These are phyloP conservation scores for Amanita muscaria DNA, from an alignment of 768 basidiomycete genomes.

Conservation along the genomic window DNA sequence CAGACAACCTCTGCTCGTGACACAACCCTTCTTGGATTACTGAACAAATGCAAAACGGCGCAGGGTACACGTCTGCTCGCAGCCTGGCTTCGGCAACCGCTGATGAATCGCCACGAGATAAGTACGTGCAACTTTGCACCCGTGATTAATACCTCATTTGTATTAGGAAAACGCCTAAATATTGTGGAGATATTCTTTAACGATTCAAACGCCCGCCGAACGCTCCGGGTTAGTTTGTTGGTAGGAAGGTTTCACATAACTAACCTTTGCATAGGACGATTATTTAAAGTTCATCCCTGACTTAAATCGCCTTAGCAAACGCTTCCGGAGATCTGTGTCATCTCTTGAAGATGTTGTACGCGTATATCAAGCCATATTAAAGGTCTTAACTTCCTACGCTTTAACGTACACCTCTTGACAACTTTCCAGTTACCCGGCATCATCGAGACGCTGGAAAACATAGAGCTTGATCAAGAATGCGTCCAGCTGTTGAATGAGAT, in stretches of 20 bases:
- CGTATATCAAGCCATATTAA: constrained; percentile 86
- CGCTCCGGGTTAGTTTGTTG: constrained; percentile 51
- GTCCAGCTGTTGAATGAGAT: constrained; percentile 50
- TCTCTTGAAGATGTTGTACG: constrained; percentile 92
- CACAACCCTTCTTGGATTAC: constrained; percentile 77
- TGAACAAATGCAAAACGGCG: constrained; percentile 94
- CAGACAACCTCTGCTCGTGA: constrained; percentile 65
- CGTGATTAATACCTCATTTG: background rate
- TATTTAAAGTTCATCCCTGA: constrained; percentile 90
- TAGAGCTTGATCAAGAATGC: constrained; percentile 36
- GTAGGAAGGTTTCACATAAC: background rate
- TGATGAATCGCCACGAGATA: constrained; percentile 91
- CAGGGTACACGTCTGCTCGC: constrained; percentile 86
- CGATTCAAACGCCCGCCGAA: constrained; percentile 60
- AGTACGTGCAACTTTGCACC: constrained; percentile 36
- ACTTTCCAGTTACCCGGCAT: constrained; percentile 63
- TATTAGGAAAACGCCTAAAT: constrained; percentile 71
- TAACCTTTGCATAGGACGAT: constrained; percentile 49
- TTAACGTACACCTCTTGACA: background rate
- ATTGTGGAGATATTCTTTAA: constrained; percentile 84
- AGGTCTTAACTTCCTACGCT: constrained; percentile 34
- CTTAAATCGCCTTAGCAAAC: constrained; percentile 83
- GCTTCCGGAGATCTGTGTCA: constrained; percentile 78
- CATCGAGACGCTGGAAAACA: constrained; percentile 50
- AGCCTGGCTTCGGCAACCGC: constrained; percentile 92